Percentiles rank a stretch among this genome's conserved stretches.
These are phyloP conservation scores for Pseudogymnoascus sp. DNA, from an alignment of 2,329 filamentous ascomycete species.

Conservation along the genomic window DNA sequence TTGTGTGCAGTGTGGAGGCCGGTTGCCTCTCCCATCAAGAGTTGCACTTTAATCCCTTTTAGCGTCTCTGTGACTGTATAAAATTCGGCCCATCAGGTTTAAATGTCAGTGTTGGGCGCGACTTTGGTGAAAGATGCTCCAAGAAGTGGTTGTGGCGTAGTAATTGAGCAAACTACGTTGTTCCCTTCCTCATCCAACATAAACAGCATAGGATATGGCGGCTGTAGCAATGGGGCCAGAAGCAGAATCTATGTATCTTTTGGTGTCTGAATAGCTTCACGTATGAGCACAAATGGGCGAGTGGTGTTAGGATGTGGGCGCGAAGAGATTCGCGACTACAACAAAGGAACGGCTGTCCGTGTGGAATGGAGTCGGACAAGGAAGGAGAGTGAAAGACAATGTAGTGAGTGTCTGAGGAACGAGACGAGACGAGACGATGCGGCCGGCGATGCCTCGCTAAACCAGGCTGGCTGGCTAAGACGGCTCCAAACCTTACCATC, in stretches of 20 bases:
- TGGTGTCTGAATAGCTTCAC: not conserved
- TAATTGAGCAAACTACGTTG: conserved; percentile 10
- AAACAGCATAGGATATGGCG: conserved; percentile 1
- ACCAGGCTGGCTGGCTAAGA: conserved; percentile 7
- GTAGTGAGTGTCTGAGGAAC: conserved; percentile 6
- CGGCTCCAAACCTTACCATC: conserved; percentile 2
- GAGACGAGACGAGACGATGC: not conserved
- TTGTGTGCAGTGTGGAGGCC: not conserved
- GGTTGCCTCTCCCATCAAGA: conserved; percentile 1
- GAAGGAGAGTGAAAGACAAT: not conserved
- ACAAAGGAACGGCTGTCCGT: not conserved
- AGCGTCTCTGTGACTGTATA: not conserved
- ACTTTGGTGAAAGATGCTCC: not conserved
- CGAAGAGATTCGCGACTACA: not conserved
- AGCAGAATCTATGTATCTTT: not conserved
- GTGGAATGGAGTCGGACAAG: not conserved
- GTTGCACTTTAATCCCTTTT: conserved; percentile 1
- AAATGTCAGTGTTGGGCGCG: not conserved
- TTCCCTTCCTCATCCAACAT: not conserved
- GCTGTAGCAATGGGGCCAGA: not conserved
- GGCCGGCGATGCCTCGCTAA: conserved; percentile 6
- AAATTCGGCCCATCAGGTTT: conserved; percentile 5
- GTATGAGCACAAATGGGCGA: not conserved
- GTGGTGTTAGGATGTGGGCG: not conserved
- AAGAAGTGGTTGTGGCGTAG: not conserved